These are phyloP conservation scores for Phytophthora citrophthora DNA, from an alignment of 352 stramenopile genomes.

Conservation along the genomic window DNA sequence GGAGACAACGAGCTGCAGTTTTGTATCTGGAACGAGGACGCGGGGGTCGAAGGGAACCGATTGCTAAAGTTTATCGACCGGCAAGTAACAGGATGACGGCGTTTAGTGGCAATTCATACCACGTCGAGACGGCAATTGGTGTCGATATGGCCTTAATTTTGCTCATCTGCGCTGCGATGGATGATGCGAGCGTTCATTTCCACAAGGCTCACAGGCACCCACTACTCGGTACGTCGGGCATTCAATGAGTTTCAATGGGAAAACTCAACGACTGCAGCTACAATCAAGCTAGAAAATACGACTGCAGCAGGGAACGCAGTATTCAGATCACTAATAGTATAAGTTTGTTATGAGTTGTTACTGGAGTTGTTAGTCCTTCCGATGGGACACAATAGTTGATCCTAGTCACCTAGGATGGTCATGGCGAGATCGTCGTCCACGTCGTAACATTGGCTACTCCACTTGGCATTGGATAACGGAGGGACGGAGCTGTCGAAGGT, in stretches of 20 bases:
- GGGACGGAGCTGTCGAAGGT: conserved; percentile 25
- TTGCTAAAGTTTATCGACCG: conserved; percentile 46
- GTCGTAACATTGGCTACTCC: conserved; percentile 27
- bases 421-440: conserved; percentile 39
- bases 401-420: conserved; percentile 41
- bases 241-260: conserved; percentile 16
- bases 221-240: conserved; percentile 19
- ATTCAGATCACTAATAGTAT: conserved; percentile 12
- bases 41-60: conserved; percentile 29
- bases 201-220: conserved; percentile 26
- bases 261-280: too few species aligned
- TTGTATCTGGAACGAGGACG: conserved; percentile 41
- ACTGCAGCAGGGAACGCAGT: conserved; percentile 2
- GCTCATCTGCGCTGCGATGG: conserved; percentile 45
- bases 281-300: conserved; percentile 1
- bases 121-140: conserved; percentile 45
- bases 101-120: conserved; percentile 33
- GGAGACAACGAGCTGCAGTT: conserved; percentile 38
- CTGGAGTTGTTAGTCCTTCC: conserved; percentile 17
- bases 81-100: conserved; percentile 24
- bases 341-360: conserved; percentile 7
- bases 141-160: conserved; percentile 42
- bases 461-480: conserved; percentile 21
- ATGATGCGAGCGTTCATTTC: conserved; percentile 41
- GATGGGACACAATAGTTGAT: conserved; percentile 17